Percentiles rank a stretch among this genome's conserved stretches.
Conservation (phyloP, 106 monocot genomes). For the Phalaenopsis aphrodite region DNA sequence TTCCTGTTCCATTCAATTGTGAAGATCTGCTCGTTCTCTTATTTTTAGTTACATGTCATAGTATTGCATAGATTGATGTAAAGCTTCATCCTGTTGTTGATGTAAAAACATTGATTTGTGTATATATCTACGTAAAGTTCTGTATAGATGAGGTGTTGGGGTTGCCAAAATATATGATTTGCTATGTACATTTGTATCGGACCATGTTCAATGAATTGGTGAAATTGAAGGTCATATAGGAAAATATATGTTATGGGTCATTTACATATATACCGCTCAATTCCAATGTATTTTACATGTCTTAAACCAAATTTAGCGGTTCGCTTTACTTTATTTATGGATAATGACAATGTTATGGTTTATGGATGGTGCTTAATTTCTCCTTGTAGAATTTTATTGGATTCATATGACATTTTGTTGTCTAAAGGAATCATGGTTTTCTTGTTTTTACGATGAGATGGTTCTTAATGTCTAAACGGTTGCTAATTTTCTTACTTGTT, state of each 20-base stretch:
- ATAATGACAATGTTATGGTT: not conserved
- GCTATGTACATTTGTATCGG: not conserved
- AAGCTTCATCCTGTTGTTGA: not conserved
- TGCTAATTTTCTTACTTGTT: conserved; percentile 60
- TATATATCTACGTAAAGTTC: not conserved
- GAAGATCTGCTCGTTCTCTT: not conserved
- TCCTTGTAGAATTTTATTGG: not conserved
- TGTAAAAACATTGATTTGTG: not conserved
- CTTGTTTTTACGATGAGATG: not conserved
- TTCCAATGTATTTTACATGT: not conserved
- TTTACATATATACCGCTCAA: no score
- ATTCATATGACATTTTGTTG: not conserved
- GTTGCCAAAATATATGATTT: not conserved
- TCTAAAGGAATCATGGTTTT: not conserved
- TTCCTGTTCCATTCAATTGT: conserved; percentile 49
- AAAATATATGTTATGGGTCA: no score
- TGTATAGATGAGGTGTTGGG: not conserved
- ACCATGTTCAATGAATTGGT: not conserved
- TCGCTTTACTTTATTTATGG: not conserved
- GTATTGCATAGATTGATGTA: not conserved
- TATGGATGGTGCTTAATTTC: no score
- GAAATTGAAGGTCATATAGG: not conserved
- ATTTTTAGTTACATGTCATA: not conserved
- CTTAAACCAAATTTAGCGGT: not conserved
- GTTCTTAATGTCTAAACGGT: conserved; percentile 34